Evolutionary conservation across 805 yeast genomes (phyloP).

Genomic region (Myxozyma udenii): DNA sequence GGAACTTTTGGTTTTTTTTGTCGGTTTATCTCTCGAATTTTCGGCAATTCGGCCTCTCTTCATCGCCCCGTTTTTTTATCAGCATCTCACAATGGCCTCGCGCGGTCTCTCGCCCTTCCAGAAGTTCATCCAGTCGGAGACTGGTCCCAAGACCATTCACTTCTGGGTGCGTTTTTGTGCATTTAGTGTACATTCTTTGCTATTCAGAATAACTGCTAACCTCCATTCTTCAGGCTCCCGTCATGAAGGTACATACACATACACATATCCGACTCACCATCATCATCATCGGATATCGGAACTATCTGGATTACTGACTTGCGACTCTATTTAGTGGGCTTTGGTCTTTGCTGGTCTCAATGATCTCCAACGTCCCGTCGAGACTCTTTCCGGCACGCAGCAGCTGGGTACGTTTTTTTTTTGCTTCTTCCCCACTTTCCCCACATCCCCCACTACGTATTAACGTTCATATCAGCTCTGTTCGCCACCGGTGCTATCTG

Average conservation of each 20-base stretch:
- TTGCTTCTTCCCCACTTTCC: slow-evolving; percentile 7
- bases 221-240: slow-evolving; percentile 49
- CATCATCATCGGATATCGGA: background rate
- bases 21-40: too few species aligned
- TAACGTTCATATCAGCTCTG: slow-evolving; percentile 48
- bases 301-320: background rate
- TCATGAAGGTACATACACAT: slow-evolving; percentile 46
- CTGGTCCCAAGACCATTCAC: slow-evolving; percentile 97
- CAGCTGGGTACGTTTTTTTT: slow-evolving; percentile 44
- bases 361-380: slow-evolving; percentile 88
- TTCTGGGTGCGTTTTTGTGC: slow-evolving; percentile 68
- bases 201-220: slow-evolving; percentile 1
- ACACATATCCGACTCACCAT: slow-evolving; percentile 24
- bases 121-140: slow-evolving; percentile 74
- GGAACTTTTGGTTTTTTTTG: too few species aligned
- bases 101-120: slow-evolving; percentile 43
- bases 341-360: slow-evolving; percentile 87
- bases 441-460: too few species aligned
- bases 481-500: slow-evolving; percentile 91
- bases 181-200: background rate
- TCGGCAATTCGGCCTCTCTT: too few species aligned
- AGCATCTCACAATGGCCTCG: slow-evolving; percentile 8
- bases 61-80: background rate
- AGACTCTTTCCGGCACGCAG: slow-evolving; percentile 84
- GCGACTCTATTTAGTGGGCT: slow-evolving; percentile 58